phyloP scores from a whole-genome alignment of 345 rosid genomes.

The Syzygium aqueum region DNA sequence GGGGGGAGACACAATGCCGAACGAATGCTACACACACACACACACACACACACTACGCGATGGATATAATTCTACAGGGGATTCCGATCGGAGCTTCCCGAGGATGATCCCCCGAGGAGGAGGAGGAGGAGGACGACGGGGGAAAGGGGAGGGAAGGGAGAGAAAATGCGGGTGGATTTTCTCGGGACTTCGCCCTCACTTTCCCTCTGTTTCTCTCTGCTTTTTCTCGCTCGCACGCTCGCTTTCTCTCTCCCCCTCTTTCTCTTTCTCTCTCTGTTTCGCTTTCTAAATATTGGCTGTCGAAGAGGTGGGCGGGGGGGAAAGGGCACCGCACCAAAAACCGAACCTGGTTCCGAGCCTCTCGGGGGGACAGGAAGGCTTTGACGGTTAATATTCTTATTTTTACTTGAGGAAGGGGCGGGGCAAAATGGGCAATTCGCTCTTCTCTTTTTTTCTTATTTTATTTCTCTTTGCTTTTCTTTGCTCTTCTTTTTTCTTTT shows the following conservation, averaged over 20 bases:
- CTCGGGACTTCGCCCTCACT: conserved; percentile 18
- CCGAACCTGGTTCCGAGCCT: conserved; percentile 53
- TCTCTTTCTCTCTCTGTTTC: neutral
- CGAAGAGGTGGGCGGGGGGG: neutral
- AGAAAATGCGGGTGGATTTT: neutral
- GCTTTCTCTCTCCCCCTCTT: neutral
- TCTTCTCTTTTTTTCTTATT: neutral
- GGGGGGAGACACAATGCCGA: neutral
- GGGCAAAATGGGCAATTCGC: conserved; percentile 26
- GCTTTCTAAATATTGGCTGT: neutral
- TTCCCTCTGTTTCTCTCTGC: conserved; percentile 23
- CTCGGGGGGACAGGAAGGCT: conserved; percentile 24
- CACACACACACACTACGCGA: too few species aligned
- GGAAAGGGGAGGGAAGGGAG: neutral
- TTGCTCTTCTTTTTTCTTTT: neutral
- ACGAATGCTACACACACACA: neutral
- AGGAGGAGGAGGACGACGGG: neutral
- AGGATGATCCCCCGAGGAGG: neutral
- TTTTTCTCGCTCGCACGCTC: conserved; percentile 4
- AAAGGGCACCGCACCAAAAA: conserved; percentile 32
- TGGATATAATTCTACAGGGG: neutral
- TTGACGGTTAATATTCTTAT: conserved; percentile 4
- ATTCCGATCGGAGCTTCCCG: neutral
- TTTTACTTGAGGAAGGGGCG: neutral
- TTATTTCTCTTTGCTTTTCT: neutral